Evolutionary conservation across 768 basidiomycete species (phyloP).

Genomic region (Pleurotus tuber-regium): DNA sequence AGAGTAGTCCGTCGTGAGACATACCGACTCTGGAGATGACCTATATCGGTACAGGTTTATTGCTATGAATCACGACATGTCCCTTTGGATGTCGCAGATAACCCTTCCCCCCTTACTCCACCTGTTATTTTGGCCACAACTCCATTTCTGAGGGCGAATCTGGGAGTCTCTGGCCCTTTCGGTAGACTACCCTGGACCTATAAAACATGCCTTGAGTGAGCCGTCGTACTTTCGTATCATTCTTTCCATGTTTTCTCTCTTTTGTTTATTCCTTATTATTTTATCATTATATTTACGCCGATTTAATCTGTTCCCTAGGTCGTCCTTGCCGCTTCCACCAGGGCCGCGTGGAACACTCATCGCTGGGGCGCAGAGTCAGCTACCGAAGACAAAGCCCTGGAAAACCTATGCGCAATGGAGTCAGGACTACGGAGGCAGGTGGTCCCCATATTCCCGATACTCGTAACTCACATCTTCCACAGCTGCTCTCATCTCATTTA

Average conservation of each 20-base stretch:
- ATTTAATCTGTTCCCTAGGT: background rate
- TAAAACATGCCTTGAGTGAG: background rate
- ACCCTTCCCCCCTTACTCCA: background rate
- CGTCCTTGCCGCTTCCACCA: slow-evolving; percentile 22
- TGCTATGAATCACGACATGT: background rate
- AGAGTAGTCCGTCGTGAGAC: background rate
- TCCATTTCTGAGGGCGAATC: background rate
- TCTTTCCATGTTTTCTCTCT: background rate
- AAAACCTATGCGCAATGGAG: slow-evolving; percentile 26
- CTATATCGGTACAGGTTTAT: background rate
- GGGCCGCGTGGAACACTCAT: slow-evolving; percentile 22
- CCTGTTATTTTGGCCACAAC: no score
- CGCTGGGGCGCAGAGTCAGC: slow-evolving; percentile 21
- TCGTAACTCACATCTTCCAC: background rate
- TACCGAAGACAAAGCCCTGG: slow-evolving; percentile 24
- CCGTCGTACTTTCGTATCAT: background rate
- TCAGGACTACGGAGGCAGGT: slow-evolving; percentile 19
- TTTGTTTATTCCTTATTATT: background rate
- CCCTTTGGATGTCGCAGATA: background rate
- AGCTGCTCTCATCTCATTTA: slow-evolving; percentile 49
- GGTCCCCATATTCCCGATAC: background rate
- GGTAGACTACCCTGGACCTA: background rate
- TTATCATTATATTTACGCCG: background rate
- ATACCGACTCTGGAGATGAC: background rate
- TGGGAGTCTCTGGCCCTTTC: background rate